These are phyloP conservation scores for Catunica adiposa DNA, from an alignment of 2,329 filamentous ascomycete genomes.

Conservation along the genomic window DNA sequence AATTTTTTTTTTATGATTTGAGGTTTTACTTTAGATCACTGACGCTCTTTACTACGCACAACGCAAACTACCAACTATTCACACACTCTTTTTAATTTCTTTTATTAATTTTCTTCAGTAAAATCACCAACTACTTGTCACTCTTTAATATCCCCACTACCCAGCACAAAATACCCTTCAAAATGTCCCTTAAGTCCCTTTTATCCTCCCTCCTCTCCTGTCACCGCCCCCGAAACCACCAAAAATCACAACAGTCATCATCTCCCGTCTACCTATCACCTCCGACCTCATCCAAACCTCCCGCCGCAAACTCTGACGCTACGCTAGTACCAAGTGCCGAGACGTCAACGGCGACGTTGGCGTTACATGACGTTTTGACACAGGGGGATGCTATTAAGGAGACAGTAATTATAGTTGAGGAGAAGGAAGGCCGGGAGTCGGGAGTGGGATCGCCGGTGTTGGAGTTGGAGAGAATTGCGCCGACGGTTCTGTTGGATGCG, in stretches of 20 bases:
- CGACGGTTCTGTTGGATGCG: neutral
- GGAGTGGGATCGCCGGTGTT: neutral
- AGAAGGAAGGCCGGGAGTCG: too few relatives aligned
- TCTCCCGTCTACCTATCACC: neutral
- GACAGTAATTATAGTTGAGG: too few relatives aligned
- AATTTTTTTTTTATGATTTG: too few relatives aligned
- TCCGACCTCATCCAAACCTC: neutral
- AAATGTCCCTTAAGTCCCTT: neutral
- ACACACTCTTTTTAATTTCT: neutral
- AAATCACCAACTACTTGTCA: neutral
- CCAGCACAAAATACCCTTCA: neutral
- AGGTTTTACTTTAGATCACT: too few relatives aligned
- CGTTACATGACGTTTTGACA: too few relatives aligned
- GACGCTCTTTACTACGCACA: too few relatives aligned
- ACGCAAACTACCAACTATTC: neutral
- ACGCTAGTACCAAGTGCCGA: neutral
- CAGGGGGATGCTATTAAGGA: too few relatives aligned
- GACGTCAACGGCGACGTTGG: too few relatives aligned
- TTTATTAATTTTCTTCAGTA: neutral
- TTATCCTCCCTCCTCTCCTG: neutral
- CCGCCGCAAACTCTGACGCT: neutral
- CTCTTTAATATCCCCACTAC: neutral
- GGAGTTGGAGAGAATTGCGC: neutral
- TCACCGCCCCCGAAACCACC: neutral
- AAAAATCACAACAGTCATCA: neutral